Base-by-base conservation (phyloP, 2,329 filamentous ascomycete species). In the Claviceps monticola region DNA sequence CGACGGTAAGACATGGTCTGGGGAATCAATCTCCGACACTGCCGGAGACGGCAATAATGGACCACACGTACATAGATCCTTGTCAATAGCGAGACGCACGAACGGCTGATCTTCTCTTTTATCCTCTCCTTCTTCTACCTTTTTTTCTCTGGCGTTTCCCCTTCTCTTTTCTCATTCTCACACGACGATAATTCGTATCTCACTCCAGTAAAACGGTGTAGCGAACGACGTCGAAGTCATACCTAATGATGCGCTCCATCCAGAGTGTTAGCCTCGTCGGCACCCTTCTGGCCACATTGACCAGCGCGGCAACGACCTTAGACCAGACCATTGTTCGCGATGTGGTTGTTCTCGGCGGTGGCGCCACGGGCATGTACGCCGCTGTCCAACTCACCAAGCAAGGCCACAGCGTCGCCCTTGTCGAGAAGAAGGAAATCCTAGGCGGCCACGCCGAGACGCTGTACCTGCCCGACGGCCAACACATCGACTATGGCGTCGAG, bases 371-470 rank as follows among this genome's bases (percentile, higher is more conserved):
- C 5, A 68, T 65, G 0, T 66, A 71, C 54, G 61, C 67, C 9
- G 69, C 71, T 4, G 63, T 72, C 42, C 52, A 58, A 6, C 61
- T 75, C 9, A 60, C 64, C 11, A 63, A 73, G 38, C 49, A 59
- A 39, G 63, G 64, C 42, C 62, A 68, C 29, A 66, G 53, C 4
- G 61, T 73, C 19, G 60, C 66, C 1, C 56, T 74, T 1, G 55
- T 74, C 34, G 72, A 75, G 54, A 61, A 62, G 47, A 56, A 68
- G 46, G 49, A 51, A 17, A 49, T 56, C 2, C 59, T 72, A 2
- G 72, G 71, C 7, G 70, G 71, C 5, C 68, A 73, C 52, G 66
- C 65, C 0, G 58, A 72, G n/a, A 74, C 71, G 2, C 14, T 42
- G 13, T 51, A 55, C 43, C 49, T 53, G n/a, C 44, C 46, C 17